phyloP scores from a whole-genome alignment of 1,284 basidiomycete species.

The Irpex sp. region DNA sequence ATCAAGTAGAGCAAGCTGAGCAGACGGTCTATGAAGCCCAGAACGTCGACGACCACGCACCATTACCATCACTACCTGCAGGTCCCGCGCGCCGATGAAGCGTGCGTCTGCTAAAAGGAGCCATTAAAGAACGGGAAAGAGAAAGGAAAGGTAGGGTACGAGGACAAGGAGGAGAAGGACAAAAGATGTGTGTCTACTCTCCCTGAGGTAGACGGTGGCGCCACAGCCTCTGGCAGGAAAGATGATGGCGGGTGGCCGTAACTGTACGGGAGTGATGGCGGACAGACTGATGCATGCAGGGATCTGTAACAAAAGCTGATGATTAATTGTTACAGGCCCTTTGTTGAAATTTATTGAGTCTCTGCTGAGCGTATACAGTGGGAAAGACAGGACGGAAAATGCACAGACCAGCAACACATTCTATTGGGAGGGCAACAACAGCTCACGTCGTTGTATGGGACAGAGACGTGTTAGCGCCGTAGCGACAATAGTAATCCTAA shows the following conservation, averaged over 20 bases:
- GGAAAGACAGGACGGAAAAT: background rate
- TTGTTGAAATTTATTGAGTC: background rate
- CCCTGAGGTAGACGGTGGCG: background rate
- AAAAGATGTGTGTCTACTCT: background rate
- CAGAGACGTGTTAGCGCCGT: background rate
- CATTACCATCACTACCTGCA: background rate
- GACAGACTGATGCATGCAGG: background rate
- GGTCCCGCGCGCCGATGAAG: background rate
- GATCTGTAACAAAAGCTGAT: background rate
- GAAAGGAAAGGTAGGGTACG: background rate
- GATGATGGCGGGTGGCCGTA: background rate
- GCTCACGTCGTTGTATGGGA: background rate
- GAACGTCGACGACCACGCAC: background rate
- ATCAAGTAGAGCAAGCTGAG: background rate
- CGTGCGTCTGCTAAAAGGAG: background rate
- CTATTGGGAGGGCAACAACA: background rate
- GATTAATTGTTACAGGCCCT: background rate
- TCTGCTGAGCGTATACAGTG: background rate
- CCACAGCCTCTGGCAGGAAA: background rate
- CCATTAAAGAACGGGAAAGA: conserved; percentile 3
- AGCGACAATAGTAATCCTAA: background rate
- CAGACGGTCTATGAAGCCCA: background rate
- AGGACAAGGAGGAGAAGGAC: background rate
- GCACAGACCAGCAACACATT: background rate
- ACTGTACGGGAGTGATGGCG: background rate